Conservation (phyloP, 2,329 filamentous ascomycete species). For the Arachnopeziza araneosa region DNA sequence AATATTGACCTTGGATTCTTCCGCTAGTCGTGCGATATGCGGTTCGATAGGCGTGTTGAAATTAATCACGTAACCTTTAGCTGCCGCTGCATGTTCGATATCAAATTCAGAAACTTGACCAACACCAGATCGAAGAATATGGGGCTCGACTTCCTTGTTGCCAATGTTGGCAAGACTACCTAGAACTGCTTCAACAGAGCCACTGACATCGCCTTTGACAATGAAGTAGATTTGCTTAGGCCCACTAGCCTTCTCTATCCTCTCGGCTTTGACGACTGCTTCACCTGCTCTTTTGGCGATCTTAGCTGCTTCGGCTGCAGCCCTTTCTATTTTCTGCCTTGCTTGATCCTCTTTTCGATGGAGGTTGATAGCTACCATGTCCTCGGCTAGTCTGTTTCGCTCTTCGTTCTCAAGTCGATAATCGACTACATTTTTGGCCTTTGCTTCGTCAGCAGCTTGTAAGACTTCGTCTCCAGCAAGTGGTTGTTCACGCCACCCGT, state of each 20-base stretch:
- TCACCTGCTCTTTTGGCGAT: constrained; percentile 31
- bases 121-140: constrained; percentile 70
- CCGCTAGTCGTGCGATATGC: constrained; percentile 64
- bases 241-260: constrained; percentile 34
- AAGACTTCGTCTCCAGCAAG: constrained; percentile 82
- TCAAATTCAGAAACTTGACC: constrained; percentile 81
- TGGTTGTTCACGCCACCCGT: constrained; percentile 90
- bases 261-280: constrained; percentile 22
- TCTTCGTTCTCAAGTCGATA: constrained; percentile 70
- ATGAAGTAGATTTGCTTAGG: constrained; percentile 67
- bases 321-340: constrained; percentile 53
- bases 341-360: constrained; percentile 51
- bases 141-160: constrained; percentile 75
- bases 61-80: constrained; percentile 71
- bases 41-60: constrained; percentile 74
- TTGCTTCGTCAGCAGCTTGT: constrained; percentile 72
- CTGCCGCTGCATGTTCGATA: constrained; percentile 76
- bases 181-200: constrained; percentile 85
- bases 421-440: constrained; percentile 70
- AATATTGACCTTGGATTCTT: constrained; percentile 66
- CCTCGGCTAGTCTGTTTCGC: constrained; percentile 56
- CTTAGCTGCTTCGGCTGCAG: constrained; percentile 41
- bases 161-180: constrained; percentile 73
- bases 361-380: constrained; percentile 75
- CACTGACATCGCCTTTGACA: constrained; percentile 87